Conservation (phyloP, 192 early-diverging fungal species). For the Mortierella hygrophila region DNA sequence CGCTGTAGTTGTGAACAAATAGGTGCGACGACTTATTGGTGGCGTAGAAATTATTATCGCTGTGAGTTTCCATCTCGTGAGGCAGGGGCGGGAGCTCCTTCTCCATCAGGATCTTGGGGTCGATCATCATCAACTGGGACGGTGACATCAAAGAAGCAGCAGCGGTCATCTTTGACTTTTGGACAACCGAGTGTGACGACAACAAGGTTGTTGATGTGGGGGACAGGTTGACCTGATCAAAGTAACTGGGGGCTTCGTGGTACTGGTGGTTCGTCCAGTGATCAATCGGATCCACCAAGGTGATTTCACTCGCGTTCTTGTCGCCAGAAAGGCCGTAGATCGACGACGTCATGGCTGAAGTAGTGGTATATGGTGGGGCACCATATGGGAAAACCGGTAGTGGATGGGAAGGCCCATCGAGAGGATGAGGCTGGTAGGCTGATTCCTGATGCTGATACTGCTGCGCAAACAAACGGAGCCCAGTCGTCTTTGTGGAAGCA, state of each 20-base stretch:
- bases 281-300: constrained; percentile 23
- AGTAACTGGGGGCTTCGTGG: not conserved
- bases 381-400: not conserved
- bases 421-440: not conserved
- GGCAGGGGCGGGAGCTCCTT: constrained; percentile 27
- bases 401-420: not conserved
- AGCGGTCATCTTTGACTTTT: not conserved
- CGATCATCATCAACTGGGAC: not conserved
- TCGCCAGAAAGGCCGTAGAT: constrained; percentile 1
- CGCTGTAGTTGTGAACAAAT: not conserved
- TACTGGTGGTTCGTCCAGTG: constrained; percentile 23
- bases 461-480: not conserved
- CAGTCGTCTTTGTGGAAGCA: not conserved
- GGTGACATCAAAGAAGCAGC: not conserved
- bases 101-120: constrained; percentile 8
- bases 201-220: not conserved
- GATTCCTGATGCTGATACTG: not conserved
- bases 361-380: not conserved
- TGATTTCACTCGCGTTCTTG: constrained; percentile 10
- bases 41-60: not conserved
- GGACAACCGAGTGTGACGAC: not conserved
- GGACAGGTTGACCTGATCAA: not conserved
- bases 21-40: not conserved
- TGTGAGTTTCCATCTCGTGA: not conserved
- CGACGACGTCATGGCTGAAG: not conserved